Evolutionary conservation across 345 rosid genomes (phyloP).

Genomic region (Alliaria petiolata): DNA sequence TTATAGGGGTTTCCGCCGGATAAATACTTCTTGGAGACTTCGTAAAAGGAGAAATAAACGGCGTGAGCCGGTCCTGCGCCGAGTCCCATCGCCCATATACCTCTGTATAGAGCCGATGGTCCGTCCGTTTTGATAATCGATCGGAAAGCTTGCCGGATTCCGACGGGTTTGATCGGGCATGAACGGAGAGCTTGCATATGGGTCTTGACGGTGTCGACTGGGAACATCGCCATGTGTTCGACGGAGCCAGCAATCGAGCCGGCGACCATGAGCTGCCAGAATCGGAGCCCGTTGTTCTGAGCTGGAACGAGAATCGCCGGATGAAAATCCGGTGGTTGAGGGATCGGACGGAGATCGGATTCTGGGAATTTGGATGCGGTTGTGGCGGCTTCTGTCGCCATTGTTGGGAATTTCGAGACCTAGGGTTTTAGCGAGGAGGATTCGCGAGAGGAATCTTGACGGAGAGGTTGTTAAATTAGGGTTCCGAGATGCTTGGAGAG

Average conservation of each 20-base stretch:
- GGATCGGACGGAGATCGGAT: conserved; percentile 60
- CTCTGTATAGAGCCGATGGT: conserved; percentile 67
- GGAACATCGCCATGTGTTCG: conserved; percentile 99
- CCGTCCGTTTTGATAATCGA: conserved; percentile 73
- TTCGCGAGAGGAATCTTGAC: not conserved
- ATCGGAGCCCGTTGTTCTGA: conserved; percentile 61
- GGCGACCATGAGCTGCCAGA: conserved; percentile 94
- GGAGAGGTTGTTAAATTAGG: conserved; percentile 8
- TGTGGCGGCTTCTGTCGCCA: conserved; percentile 61
- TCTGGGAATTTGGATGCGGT: not conserved
- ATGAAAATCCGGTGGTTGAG: conserved; percentile 57
- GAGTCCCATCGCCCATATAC: conserved; percentile 93
- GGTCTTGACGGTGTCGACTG: conserved; percentile 92
- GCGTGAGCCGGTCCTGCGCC: conserved; percentile 99
- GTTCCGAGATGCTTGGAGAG: conserved; percentile 27
- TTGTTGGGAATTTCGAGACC: not conserved
- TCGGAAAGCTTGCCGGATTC: conserved; percentile 68
- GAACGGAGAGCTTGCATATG: conserved; percentile 92
- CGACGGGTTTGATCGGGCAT: conserved; percentile 79
- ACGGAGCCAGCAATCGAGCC: conserved; percentile 90
- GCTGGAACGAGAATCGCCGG: conserved; percentile 39
- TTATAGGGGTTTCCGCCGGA: conserved; percentile 68
- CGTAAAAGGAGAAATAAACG: no score
- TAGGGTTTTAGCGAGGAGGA: not conserved
- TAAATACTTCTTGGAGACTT: conserved; percentile 56